Percentiles rank a stretch among this genome's conserved stretches.
Conservation (phyloP, 2,329 filamentous ascomycete genomes). For the Hypoxylon sp. region DNA sequence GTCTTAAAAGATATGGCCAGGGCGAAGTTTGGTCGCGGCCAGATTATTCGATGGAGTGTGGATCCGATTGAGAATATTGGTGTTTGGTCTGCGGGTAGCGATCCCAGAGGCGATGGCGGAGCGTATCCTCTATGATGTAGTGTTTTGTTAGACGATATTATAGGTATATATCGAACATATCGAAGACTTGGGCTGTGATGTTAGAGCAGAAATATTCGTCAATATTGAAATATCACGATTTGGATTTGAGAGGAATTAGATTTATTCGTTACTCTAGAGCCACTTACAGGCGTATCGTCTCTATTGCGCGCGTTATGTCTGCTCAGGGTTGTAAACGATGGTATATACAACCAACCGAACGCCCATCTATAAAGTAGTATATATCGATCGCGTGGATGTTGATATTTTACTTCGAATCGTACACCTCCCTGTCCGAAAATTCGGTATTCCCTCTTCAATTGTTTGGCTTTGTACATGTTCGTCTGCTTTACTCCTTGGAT, state of each 20-base stretch:
- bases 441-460: not conserved
- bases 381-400: too few relatives aligned
- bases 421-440: not conserved
- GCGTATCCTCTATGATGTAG: conserved; percentile 60
- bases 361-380: conserved; percentile 22
- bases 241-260: not conserved
- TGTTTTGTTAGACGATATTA: not conserved
- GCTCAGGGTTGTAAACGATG: too few relatives aligned
- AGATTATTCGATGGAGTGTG: conserved; percentile 81
- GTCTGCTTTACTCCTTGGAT: conserved; percentile 48
- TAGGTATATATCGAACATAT: not conserved
- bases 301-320: too few relatives aligned
- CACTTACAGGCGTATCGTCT: not conserved
- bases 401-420: too few relatives aligned
- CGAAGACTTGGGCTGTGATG: too few relatives aligned
- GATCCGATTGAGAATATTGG: conserved; percentile 73
- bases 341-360: not conserved
- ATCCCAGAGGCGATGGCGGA: conserved; percentile 83
- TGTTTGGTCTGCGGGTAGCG: conserved; percentile 89
- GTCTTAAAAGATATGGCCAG: conserved; percentile 72
- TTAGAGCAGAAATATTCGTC: too few relatives aligned
- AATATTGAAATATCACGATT: not conserved
- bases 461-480: conserved; percentile 31
- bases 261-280: too few relatives aligned
- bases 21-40: conserved; percentile 82